These are phyloP conservation scores for Skeletonema costatum DNA, from an alignment of 108 stramenopile genomes.

Conservation along the genomic window DNA sequence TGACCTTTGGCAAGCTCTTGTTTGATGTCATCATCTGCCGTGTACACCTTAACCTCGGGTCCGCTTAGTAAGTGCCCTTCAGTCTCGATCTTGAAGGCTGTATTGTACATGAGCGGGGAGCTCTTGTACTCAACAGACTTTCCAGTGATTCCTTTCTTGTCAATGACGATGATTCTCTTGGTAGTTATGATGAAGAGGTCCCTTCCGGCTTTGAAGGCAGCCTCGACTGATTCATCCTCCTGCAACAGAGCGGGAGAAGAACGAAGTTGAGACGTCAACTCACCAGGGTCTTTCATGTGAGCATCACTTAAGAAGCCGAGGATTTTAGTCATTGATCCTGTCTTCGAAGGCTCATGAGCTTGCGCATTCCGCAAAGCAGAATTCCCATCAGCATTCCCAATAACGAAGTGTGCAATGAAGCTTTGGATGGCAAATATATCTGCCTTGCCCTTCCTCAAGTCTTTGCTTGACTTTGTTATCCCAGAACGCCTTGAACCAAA, in stretches of 20 bases:
- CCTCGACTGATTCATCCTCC: constrained; percentile 56
- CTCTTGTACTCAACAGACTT: constrained; percentile 64
- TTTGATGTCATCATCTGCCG: constrained; percentile 30
- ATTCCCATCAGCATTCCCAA: constrained; percentile 48
- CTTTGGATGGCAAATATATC: constrained; percentile 60
- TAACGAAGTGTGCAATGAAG: constrained; percentile 57
- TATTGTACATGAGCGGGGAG: constrained; percentile 55
- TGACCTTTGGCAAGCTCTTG: constrained; percentile 46
- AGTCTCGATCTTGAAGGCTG: constrained; percentile 62
- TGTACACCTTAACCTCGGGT: constrained; percentile 47
- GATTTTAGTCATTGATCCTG: constrained; percentile 35
- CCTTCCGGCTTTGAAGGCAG: constrained; percentile 58
- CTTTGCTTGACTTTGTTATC: constrained; percentile 43
- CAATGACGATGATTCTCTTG: constrained; percentile 56
- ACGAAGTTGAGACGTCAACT: constrained; percentile 48
- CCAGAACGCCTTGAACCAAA: constrained; percentile 43
- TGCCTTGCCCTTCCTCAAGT: constrained; percentile 58
- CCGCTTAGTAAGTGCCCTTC: constrained; percentile 54
- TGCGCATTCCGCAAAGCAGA: constrained; percentile 37
- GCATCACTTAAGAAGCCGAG: constrained; percentile 46
- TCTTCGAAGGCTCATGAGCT: constrained; percentile 9
- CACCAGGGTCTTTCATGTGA: constrained; percentile 49
- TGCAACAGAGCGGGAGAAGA: constrained; percentile 56
- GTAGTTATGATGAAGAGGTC: constrained; percentile 62
- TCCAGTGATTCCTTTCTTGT: constrained; percentile 66